A percentile compares a stretch with the other conserved stretches of the same genome.
Conservation (phyloP, 179 eudicot species). For the Gypsophila paniculata region DNA sequence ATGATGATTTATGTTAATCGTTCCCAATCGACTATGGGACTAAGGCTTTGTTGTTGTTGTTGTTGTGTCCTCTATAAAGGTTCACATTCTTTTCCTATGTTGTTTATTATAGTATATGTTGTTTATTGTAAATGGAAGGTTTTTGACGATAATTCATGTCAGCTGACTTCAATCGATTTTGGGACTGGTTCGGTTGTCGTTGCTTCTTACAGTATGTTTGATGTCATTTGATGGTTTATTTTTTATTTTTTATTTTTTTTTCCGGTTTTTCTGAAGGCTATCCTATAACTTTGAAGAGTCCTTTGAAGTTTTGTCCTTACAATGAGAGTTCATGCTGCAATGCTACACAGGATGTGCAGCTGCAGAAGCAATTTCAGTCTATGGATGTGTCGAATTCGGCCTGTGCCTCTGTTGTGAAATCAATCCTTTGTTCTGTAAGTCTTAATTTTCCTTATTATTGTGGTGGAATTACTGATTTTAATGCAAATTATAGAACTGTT, state of each 20-base stretch:
- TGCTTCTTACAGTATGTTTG: not conserved
- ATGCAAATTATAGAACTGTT: conserved; percentile 1
- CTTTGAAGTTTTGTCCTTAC: conserved; percentile 58
- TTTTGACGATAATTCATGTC: not conserved
- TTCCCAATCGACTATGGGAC: too few relatives aligned
- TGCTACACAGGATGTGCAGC: conserved; percentile 39
- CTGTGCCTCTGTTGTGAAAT: conserved; percentile 63
- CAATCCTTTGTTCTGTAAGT: conserved; percentile 73
- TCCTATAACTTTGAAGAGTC: conserved; percentile 47
- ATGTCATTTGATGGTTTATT: conserved; percentile 16
- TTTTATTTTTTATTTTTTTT: too few relatives aligned
- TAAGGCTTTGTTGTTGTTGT: too few relatives aligned
- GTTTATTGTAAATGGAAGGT: too few relatives aligned
- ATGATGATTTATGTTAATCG: too few relatives aligned
- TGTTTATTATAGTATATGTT: too few relatives aligned
- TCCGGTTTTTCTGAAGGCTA: conserved; percentile 36
- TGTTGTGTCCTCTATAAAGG: too few relatives aligned
- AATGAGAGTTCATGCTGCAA: conserved; percentile 66
- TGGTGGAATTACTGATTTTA: not conserved
- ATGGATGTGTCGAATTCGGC: conserved; percentile 63
- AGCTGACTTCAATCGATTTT: not conserved
- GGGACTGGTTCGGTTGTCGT: not conserved
- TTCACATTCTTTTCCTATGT: too few relatives aligned
- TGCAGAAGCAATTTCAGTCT: conserved; percentile 51
- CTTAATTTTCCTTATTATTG: conserved; percentile 2